phyloP scores from a whole-genome alignment of 2,329 filamentous ascomycete genomes.

The Dactylellina cionopaga region DNA sequence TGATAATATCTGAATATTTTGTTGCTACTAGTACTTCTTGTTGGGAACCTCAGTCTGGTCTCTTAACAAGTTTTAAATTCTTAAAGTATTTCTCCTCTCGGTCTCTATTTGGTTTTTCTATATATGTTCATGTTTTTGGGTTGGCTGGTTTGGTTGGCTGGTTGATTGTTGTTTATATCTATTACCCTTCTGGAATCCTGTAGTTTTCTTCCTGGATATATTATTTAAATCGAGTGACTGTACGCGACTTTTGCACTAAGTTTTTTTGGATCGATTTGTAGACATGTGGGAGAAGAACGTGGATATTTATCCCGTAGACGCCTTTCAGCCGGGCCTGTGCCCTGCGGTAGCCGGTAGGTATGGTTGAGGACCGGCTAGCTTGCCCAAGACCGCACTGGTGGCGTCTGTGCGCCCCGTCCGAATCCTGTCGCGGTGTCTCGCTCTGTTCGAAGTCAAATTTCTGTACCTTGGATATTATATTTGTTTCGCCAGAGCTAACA shows the following conservation, averaged over 20 bases:
- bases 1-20: background rate
- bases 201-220: background rate
- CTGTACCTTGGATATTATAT: background rate
- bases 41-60: too few relatives aligned
- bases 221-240: background rate
- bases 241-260: background rate
- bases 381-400: constrained; percentile 25
- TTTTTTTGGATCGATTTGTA: background rate
- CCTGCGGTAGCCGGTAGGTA: too few relatives aligned
- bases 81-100: background rate
- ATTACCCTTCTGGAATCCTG: background rate
- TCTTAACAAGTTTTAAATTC: background rate
- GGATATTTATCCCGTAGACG: background rate
- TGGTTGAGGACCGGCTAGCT: constrained; percentile 25
- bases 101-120: background rate
- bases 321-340: background rate
- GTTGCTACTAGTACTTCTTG: background rate
- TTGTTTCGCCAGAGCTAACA: too few relatives aligned
- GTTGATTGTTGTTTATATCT: background rate
- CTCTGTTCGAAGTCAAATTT: too few relatives aligned
- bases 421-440: background rate
- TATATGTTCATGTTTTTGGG: too few relatives aligned
- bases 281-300: background rate
- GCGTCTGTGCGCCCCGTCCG: constrained; percentile 19
- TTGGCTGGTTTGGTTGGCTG: too few relatives aligned